Base-by-base conservation (phyloP, 2,329 filamentous ascomycete genomes). In the Hortaea werneckii region DNA sequence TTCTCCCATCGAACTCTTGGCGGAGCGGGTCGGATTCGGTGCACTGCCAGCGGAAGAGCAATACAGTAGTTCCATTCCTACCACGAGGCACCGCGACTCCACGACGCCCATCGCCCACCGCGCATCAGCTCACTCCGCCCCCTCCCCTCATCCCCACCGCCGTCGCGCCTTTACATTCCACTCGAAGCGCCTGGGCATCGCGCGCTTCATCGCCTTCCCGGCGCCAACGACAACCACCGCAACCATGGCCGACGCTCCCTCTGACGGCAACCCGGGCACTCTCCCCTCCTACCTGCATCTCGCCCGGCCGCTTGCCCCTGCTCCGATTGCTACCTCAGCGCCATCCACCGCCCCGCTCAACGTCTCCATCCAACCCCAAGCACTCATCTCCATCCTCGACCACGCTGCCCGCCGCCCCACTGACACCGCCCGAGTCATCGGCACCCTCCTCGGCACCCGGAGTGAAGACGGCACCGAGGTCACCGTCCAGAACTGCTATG, bases 391-490 rank as follows among this genome's bases (percentile, higher is more conserved):
- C 50, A 70, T 83, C 58, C 75, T 83, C 66, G 92, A 98, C 72
- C 92, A 98, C 75, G 89, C 90, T 57, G 80, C 90, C 57, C 87
- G 92, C 69, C 83, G 90, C 63, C 88, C 94, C 62, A 82, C 83
- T 55, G 87, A 95, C 69, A 88, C 92, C 64, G 87, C 92, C 61
- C 86, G 92, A 64, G 92, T 98, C 54, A 98, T 98, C 64, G 92
- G 92, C 62, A 95, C 92, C 50, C 80, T 98, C 46, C 82, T 98
- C 47, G 92, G 92, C 64, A 84, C 83, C 56, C 85, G 92, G 57
- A 92, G 85, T 65, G 92, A 98, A 73, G 92, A 98, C 76, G 92
- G 90, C 68, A 87, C 85, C 65, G 90, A 96, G 69, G 87, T 94
- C 62, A 88, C 94, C 70, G 92, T 98, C 62, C 83, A 87, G 65